phyloP scores from a whole-genome alignment of 2,329 filamentous ascomycete genomes.

The Botrytis sinoallii region DNA sequence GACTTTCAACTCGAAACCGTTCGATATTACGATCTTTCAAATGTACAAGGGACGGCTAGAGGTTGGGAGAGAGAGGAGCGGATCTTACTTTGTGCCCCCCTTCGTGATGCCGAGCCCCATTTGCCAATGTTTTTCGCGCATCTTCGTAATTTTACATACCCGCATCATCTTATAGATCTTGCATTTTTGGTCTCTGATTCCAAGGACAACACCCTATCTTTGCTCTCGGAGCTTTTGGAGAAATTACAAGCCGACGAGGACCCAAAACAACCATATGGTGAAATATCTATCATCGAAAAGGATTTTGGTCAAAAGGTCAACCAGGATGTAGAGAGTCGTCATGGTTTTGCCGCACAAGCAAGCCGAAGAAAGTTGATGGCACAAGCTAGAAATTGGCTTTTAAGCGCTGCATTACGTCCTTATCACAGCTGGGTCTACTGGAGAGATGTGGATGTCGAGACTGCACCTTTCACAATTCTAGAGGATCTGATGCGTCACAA shows the following conservation, averaged over 20 bases:
- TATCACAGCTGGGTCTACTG: constrained; percentile 99
- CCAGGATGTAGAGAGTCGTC: constrained; percentile 94
- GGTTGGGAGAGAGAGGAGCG: constrained; percentile 97
- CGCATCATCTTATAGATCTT: constrained; percentile 91
- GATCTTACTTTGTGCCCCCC: constrained; percentile 88
- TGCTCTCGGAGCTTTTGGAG: constrained; percentile 72
- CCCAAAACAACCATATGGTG: constrained; percentile 79
- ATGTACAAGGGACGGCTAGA: constrained; percentile 84
- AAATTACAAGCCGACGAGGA: constrained; percentile 78
- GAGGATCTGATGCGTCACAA: constrained; percentile 99
- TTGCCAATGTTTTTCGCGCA: constrained; percentile 99
- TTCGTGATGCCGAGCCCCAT: constrained; percentile 89
- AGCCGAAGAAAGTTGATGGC: constrained; percentile 95
- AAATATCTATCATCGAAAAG: constrained; percentile 97
- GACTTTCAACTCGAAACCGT: constrained; percentile 88
- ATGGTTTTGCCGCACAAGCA: constrained; percentile 95
- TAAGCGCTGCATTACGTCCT: constrained; percentile 87
- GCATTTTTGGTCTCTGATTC: constrained; percentile 97
- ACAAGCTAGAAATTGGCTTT: constrained; percentile 92
- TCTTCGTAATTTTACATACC: constrained; percentile 92
- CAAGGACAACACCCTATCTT: constrained; percentile 80
- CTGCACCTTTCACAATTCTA: constrained; percentile 91
- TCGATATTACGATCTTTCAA: constrained; percentile 91
- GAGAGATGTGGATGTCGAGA: constrained; percentile 98
- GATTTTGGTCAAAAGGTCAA: constrained; percentile 98